Evolutionary conservation across 2,329 filamentous ascomycete species (phyloP).

Genomic region (Lecanoromycetidae sp.): DNA sequence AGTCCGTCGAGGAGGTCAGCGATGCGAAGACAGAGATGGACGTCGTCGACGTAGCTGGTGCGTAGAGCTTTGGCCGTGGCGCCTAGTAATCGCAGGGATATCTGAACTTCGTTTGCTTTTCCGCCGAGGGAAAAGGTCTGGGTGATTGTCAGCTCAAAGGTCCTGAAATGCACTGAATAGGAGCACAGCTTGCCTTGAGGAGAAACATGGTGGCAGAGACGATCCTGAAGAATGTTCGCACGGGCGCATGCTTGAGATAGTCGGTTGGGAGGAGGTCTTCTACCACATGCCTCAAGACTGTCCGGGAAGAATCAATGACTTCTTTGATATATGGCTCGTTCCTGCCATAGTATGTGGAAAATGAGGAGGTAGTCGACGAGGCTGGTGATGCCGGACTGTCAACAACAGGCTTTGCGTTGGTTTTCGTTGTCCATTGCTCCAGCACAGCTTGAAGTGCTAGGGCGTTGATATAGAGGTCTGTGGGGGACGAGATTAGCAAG

Average conservation of each 20-base stretch:
- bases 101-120: conserved; percentile 48
- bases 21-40: conserved; percentile 51
- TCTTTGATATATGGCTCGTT: conserved; percentile 51
- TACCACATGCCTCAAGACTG: conserved; percentile 47
- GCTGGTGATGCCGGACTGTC: conserved; percentile 26
- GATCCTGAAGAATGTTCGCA: conserved; percentile 53
- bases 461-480: conserved; percentile 73
- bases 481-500: conserved; percentile 8
- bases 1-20: conserved; percentile 49
- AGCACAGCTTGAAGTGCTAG: conserved; percentile 89
- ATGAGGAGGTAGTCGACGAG: conserved; percentile 23
- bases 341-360: conserved; percentile 40
- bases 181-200: conserved; percentile 39
- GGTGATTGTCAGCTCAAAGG: conserved; percentile 14
- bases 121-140: conserved; percentile 51
- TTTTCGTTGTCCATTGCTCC: conserved; percentile 73
- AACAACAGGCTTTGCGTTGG: conserved; percentile 29
- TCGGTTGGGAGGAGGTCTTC: conserved; percentile 47
- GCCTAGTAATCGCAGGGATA: conserved; percentile 47
- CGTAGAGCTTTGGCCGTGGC: conserved; percentile 46
- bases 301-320: conserved; percentile 49
- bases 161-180: background rate
- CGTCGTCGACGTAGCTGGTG: conserved; percentile 52
- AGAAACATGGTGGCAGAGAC: conserved; percentile 53
- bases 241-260: conserved; percentile 49